Evolutionary conservation across 495 filamentous ascomycete species (phyloP), one percentile per base, ranked within the genome.

Genomic region (Friedmanniomyces simplex): DNA sequence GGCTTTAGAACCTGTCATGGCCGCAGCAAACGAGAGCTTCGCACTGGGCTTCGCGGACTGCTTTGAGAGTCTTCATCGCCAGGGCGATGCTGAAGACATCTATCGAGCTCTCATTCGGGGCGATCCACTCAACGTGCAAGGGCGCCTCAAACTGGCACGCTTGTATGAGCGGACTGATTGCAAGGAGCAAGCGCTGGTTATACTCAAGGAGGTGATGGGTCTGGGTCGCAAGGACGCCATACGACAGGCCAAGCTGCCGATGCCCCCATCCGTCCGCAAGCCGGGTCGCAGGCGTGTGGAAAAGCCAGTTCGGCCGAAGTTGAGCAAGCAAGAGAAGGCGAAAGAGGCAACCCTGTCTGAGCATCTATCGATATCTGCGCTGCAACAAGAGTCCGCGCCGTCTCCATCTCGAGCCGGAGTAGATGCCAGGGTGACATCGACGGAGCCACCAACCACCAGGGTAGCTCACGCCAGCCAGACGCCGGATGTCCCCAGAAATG

Each of bases 21-120:
- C 77, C 10, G 77, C 80, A 22, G 77, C 68, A 74, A 83, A 88
- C 63, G 72, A 83, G 13, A 64, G 78, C 50, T 78, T 82, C 39
- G 81, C 85, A 57, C 76, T 90, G 57, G 80, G 82, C 16, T 79
- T 91, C 68, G 88, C 84, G 22, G 79, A 81, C 48, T 95, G 87
- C 64, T 89, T 83, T 63, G 73, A 80, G 45, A 71, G 78, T 2
- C 61, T 84, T n/a, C 82, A 77, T 0, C 75, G 81, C 28, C 73
- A 79, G 20, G 73, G 78, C 53, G 79, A 86, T 25, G 88, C 90
- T 1, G 86, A 89, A 63, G 80, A 84, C 46, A 86, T 80, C 63
- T 95, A 86, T 61, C 76, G 83, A 11, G 78, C 76, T 0, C 79
- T 91, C 12, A 79, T 89, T 22, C 79, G 87, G 43, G 74, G 81